Conservation (phyloP, 345 rosid species). For the Arabis hirsuta region DNA sequence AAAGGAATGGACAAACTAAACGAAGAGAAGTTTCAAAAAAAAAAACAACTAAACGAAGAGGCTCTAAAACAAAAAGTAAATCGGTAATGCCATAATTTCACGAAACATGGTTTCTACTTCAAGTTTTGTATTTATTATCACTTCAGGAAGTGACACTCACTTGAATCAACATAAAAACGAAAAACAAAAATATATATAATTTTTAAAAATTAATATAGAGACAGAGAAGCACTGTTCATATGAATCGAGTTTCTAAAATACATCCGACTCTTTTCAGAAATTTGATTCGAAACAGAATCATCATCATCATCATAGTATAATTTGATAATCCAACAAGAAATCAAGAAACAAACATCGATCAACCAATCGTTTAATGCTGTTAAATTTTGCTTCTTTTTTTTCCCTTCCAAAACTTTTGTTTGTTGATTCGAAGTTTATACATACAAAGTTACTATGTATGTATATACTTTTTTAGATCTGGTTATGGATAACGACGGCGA, state of each 20-base stretch:
- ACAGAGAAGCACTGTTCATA: constrained; percentile 17
- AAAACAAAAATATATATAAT: neutral
- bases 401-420: constrained; percentile 19
- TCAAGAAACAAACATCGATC: too few species aligned
- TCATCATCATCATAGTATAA: neutral
- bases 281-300: constrained; percentile 33
- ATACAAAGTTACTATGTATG: neutral
- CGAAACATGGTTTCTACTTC: constrained; percentile 38
- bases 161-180: neutral
- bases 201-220: neutral
- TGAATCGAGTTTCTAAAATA: constrained; percentile 9
- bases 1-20: too few species aligned
- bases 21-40: too few species aligned
- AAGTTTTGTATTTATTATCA: constrained; percentile 42
- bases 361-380: neutral
- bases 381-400: neutral
- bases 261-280: constrained; percentile 23
- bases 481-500: constrained; percentile 42
- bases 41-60: too few species aligned
- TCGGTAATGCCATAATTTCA: constrained; percentile 30
- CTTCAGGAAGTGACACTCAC: constrained; percentile 33
- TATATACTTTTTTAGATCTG: constrained; percentile 5
- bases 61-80: constrained; percentile 30
- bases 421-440: neutral
- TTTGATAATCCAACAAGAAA: neutral